phyloP scores from a whole-genome alignment of 768 basidiomycete genomes.

The Suillus cothurnatus region DNA sequence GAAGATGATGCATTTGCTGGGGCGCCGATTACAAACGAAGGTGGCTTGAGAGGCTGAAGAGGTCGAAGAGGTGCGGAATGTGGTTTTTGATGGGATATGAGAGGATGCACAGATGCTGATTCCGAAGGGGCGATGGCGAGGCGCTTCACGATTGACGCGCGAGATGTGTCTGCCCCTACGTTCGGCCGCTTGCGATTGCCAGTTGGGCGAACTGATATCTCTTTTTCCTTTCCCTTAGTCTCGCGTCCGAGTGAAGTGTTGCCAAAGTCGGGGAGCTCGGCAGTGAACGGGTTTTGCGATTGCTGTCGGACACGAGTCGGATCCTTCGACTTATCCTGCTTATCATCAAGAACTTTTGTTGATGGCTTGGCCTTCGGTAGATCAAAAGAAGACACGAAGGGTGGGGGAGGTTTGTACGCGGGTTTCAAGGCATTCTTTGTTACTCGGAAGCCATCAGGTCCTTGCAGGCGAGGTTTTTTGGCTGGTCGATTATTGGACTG shows the following conservation, averaged over 20 bases:
- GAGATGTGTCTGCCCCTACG: not conserved
- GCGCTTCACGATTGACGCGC: not conserved
- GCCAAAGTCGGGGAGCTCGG: not conserved
- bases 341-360: not conserved
- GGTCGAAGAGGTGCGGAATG: constrained; percentile 5
- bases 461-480: constrained; percentile 17
- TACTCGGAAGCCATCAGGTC: constrained; percentile 33
- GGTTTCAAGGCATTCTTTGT: constrained; percentile 24
- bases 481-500: constrained; percentile 2
- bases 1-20: not conserved
- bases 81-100: not conserved
- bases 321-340: not conserved
- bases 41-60: constrained; percentile 14
- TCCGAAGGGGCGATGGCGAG: not conserved
- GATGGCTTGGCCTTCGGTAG: not conserved
- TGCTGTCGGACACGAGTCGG: constrained; percentile 10
- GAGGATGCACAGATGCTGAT: not conserved
- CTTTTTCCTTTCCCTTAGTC: not conserved
- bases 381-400: constrained; percentile 32
- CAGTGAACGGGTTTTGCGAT: constrained; percentile 23
- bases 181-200: not conserved
- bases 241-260: not conserved
- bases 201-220: not conserved
- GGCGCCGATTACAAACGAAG: constrained; percentile 11
- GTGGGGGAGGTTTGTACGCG: constrained; percentile 18